A percentile compares a stretch with the other conserved stretches of the same genome.
These are phyloP conservation scores for Psidium friedrichsthalianum DNA, from an alignment of 345 rosid genomes.

Conservation along the genomic window DNA sequence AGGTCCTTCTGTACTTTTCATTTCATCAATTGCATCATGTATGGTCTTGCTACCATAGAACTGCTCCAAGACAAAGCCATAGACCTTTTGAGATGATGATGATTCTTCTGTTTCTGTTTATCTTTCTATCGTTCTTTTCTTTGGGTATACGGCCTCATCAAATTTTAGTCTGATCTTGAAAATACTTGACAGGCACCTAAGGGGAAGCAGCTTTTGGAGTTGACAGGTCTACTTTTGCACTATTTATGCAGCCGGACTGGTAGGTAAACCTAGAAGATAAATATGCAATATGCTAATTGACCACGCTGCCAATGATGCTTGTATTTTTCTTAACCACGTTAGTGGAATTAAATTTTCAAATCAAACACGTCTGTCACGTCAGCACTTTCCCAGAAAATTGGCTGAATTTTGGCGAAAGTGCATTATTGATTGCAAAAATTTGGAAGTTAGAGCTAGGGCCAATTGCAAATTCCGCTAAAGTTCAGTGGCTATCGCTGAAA, in stretches of 20 bases:
- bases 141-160: background rate
- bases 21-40: background rate
- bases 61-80: background rate
- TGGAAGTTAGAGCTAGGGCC: background rate
- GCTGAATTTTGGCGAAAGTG: background rate
- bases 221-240: slow-evolving; percentile 82
- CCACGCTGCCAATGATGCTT: background rate
- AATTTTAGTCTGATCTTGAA: background rate
- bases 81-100: background rate
- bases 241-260: slow-evolving; percentile 99
- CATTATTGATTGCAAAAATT: background rate
- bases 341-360: background rate
- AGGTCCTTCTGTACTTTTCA: background rate
- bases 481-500: background rate
- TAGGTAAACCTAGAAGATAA: slow-evolving; percentile 7
- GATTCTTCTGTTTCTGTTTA: background rate
- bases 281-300: background rate
- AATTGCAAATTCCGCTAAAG: background rate
- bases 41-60: background rate
- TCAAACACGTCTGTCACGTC: background rate
- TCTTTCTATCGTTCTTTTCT: background rate
- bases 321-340: background rate
- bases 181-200: slow-evolving; percentile 52
- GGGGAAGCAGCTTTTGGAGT: slow-evolving; percentile 51
- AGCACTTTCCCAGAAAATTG: background rate